Evolutionary conservation across 169 alveolate genomes (phyloP).

Genomic region (Cryptosporidium muris): DNA sequence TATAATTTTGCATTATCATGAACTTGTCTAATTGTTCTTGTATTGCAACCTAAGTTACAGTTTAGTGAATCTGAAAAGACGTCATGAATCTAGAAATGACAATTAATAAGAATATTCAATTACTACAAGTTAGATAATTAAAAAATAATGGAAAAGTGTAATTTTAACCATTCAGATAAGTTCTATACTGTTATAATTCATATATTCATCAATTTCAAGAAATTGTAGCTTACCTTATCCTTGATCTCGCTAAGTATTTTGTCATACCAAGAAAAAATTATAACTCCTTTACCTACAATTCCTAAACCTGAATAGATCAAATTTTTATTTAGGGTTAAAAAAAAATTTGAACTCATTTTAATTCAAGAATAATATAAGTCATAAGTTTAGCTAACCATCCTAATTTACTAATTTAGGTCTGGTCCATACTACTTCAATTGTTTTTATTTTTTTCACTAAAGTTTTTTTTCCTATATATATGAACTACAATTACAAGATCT

Average conservation of each 20-base stretch:
- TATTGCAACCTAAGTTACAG: background rate
- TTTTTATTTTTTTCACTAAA: too few species aligned
- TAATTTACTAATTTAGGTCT: too few species aligned
- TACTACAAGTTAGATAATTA: background rate
- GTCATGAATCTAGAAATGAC: constrained; percentile 16
- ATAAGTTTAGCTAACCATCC: background rate
- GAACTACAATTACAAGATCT: too few species aligned
- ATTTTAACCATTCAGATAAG: background rate
- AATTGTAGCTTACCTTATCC: constrained; percentile 42
- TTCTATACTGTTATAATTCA: background rate
- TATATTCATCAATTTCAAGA: background rate
- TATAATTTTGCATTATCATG: constrained; percentile 12
- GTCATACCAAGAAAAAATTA: constrained; percentile 64
- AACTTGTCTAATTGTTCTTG: constrained; percentile 5
- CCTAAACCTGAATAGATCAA: constrained; percentile 45
- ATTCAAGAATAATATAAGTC: background rate
- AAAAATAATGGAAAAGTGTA: background rate
- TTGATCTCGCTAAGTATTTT: constrained; percentile 22
- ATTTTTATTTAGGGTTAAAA: constrained; percentile 44
- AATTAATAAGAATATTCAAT: background rate
- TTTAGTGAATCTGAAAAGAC: constrained; percentile 5
- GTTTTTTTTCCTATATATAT: too few species aligned
- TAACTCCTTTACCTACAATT: constrained; percentile 7
- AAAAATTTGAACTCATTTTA: background rate
- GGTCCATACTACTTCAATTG: too few species aligned